phyloP scores from a whole-genome alignment of 176 grass and related monocot genomes.

The Phyllostachys edulis region DNA sequence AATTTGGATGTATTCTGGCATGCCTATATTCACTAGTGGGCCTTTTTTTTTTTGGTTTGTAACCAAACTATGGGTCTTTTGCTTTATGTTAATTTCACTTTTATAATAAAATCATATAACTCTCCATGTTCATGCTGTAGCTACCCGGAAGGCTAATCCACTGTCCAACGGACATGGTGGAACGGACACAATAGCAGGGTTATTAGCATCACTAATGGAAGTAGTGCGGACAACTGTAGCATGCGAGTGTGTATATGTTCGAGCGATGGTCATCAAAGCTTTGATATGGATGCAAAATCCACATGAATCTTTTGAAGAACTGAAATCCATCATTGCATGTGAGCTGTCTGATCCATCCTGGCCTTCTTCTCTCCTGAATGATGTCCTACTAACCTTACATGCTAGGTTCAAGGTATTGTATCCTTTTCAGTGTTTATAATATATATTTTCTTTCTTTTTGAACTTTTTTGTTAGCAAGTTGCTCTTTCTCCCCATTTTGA shows the following conservation, averaged over 20 bases:
- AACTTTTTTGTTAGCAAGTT: background rate
- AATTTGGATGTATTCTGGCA: background rate
- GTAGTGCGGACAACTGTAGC: conserved; percentile 94
- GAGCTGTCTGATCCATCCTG: conserved; percentile 95
- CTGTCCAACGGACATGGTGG: conserved; percentile 79
- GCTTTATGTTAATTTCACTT: background rate
- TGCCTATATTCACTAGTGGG: background rate
- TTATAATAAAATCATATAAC: conserved; percentile 21
- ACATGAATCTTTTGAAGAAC: conserved; percentile 91
- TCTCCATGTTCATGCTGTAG: conserved; percentile 45
- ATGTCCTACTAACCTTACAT: conserved; percentile 94
- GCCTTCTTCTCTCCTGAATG: conserved; percentile 97
- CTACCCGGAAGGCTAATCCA: conserved; percentile 60
- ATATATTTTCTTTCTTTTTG: background rate
- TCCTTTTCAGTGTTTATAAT: conserved; percentile 17
- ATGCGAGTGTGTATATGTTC: conserved; percentile 99
- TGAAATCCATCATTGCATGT: conserved; percentile 94
- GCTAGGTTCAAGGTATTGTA: conserved; percentile 91
- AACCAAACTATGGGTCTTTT: background rate
- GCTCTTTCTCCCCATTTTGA: conserved; percentile 35
- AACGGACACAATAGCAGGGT: conserved; percentile 80
- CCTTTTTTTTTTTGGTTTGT: conserved; percentile 22
- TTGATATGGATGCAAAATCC: conserved; percentile 99
- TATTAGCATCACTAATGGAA: conserved; percentile 98
- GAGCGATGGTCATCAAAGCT: conserved; percentile 97